These are phyloP conservation scores for Elsinoe batatas DNA, from an alignment of 2,329 filamentous ascomycete species.

Conservation along the genomic window DNA sequence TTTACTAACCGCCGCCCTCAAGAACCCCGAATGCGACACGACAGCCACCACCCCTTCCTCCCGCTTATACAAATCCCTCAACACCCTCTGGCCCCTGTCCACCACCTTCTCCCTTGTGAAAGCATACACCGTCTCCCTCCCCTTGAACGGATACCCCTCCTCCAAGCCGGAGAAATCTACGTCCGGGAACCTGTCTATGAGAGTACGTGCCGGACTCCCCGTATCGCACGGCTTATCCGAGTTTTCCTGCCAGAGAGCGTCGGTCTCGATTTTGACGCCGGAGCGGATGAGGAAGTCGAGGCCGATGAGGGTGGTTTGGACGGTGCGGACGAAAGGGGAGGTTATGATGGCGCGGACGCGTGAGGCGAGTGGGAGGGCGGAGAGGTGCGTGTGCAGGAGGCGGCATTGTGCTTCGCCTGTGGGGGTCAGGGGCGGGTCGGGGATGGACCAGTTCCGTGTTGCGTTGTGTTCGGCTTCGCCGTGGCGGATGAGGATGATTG, in stretches of 20 bases:
- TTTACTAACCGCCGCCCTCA: conserved; percentile 48
- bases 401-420: conserved; percentile 33
- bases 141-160: conserved; percentile 46
- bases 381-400: conserved; percentile 30
- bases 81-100: conserved; percentile 42
- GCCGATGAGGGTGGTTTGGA: conserved; percentile 52
- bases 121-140: conserved; percentile 49
- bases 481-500: conserved; percentile 36
- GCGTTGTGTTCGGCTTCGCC: conserved; percentile 19
- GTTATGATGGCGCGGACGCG: conserved; percentile 48
- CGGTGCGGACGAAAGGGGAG: conserved; percentile 55
- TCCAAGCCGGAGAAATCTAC: conserved; percentile 51
- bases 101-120: conserved; percentile 46
- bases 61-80: conserved; percentile 42
- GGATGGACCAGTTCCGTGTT: conserved; percentile 30
- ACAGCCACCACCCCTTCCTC: conserved; percentile 55
- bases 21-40: conserved; percentile 55
- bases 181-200: conserved; percentile 43
- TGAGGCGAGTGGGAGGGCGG: conserved; percentile 28
- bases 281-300: conserved; percentile 49
- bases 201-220: conserved; percentile 39
- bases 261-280: conserved; percentile 46
- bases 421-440: conserved; percentile 34
- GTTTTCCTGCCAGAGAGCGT: conserved; percentile 55
- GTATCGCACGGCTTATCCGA: conserved; percentile 50